phyloP scores from a whole-genome alignment of 441 rosid genomes.

The Breynia disticha region DNA sequence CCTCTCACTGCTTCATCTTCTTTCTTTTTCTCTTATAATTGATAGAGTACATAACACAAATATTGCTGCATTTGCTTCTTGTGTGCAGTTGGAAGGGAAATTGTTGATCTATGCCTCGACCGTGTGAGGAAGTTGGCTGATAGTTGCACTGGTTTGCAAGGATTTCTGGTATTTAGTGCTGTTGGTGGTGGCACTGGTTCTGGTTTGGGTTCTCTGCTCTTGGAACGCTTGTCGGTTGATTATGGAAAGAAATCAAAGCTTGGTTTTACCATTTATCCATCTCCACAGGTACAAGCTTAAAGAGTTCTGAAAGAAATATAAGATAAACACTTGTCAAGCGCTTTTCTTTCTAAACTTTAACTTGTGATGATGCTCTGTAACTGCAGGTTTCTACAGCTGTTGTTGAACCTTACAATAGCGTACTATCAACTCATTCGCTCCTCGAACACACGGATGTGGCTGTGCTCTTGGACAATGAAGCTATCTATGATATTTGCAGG shows the following conservation, averaged over 20 bases:
- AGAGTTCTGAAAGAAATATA: background rate
- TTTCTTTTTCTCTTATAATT: too few relatives aligned
- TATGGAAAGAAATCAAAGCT: constrained; percentile 80
- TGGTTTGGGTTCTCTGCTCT: constrained; percentile 61
- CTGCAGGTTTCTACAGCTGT: constrained; percentile 74
- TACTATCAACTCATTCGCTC: constrained; percentile 74
- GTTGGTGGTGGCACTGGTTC: constrained; percentile 86
- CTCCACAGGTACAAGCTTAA: constrained; percentile 50
- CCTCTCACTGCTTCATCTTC: too few relatives aligned
- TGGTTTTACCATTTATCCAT: constrained; percentile 68
- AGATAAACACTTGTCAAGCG: background rate
- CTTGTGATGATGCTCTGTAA: background rate
- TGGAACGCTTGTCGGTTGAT: constrained; percentile 75
- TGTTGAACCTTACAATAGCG: constrained; percentile 78
- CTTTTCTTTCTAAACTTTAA: constrained; percentile 4
- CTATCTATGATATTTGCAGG: constrained; percentile 74
- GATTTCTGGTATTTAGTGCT: constrained; percentile 62
- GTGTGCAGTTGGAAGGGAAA: constrained; percentile 67
- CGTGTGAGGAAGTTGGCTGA: constrained; percentile 70
- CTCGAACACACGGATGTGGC: constrained; percentile 75
- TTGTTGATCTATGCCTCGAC: constrained; percentile 69
- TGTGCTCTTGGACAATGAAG: constrained; percentile 75
- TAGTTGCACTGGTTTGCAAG: constrained; percentile 79
- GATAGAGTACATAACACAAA: too few relatives aligned
- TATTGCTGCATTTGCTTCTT: background rate